These are phyloP conservation scores for Endocalyx cinctus DNA, from an alignment of 2,329 filamentous ascomycete genomes.

Conservation along the genomic window DNA sequence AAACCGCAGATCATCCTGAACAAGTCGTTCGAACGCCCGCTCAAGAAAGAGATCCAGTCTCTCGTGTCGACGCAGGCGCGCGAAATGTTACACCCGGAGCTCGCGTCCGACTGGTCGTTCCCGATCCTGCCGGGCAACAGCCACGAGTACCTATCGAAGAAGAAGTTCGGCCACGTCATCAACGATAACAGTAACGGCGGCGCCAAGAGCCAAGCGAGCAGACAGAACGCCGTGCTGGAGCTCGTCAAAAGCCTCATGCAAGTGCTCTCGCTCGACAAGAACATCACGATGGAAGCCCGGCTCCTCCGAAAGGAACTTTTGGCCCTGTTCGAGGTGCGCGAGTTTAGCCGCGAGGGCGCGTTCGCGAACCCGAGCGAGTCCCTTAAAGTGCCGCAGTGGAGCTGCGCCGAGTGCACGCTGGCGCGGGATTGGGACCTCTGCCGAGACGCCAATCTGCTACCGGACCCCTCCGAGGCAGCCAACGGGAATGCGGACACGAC, in stretches of 20 bases:
- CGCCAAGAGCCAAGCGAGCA: too few species aligned
- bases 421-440: conserved; percentile 87
- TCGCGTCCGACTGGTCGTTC: conserved; percentile 83
- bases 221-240: conserved; percentile 84
- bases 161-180: conserved; percentile 7
- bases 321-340: conserved; percentile 85
- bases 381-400: conserved; percentile 68
- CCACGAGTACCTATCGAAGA: conserved; percentile 37
- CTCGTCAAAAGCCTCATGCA: conserved; percentile 93
- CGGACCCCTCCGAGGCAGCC: conserved; percentile 32
- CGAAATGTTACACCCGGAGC: conserved; percentile 83
- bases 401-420: conserved; percentile 87
- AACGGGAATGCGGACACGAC: conserved; percentile 8
- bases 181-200: too few species aligned
- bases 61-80: conserved; percentile 84
- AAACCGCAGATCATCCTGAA: conserved; percentile 65
- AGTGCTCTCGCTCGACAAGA: conserved; percentile 84
- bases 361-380: conserved; percentile 82
- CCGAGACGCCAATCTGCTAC: conserved; percentile 77
- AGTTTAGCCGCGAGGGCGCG: conserved; percentile 83
- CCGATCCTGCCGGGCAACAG: conserved; percentile 73
- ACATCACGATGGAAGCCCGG: conserved; percentile 82
- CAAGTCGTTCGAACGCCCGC: conserved; percentile 79
- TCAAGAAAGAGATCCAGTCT: conserved; percentile 80
- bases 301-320: conserved; percentile 86